Percentiles rank a stretch among this genome's conserved stretches.
Evolutionary conservation across 352 stramenopile species (phyloP).

Genomic region (Phytophthora tentaculata): DNA sequence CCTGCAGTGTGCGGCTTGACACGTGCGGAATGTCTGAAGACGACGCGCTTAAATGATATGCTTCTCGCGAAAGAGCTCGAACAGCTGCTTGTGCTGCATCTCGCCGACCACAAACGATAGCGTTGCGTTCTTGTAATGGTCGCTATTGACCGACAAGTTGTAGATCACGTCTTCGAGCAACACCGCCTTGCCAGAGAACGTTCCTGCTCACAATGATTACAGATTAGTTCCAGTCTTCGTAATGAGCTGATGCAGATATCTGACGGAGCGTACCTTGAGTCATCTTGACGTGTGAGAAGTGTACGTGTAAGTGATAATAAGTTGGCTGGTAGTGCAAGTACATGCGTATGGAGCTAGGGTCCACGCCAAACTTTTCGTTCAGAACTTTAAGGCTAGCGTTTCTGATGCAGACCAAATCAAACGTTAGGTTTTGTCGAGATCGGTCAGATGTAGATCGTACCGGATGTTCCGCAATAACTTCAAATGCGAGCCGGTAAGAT

Average conservation of each 20-base stretch:
- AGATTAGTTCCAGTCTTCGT: constrained; percentile 4
- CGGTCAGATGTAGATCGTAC: constrained; percentile 30
- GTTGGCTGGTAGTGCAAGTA: constrained; percentile 91
- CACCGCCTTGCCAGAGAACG: constrained; percentile 80
- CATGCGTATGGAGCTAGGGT: constrained; percentile 64
- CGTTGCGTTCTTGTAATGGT: constrained; percentile 78
- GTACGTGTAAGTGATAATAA: constrained; percentile 90
- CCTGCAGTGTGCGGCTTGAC: constrained; percentile 1
- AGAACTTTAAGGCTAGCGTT: constrained; percentile 65
- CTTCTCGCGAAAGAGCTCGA: constrained; percentile 65
- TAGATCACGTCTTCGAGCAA: constrained; percentile 87
- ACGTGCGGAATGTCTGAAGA: constrained; percentile 3
- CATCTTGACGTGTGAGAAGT: constrained; percentile 89
- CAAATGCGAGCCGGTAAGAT: constrained; percentile 69
- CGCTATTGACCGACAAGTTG: constrained; percentile 66
- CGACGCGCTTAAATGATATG: constrained; percentile 48
- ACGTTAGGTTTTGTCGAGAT: constrained; percentile 2
- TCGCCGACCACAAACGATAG: constrained; percentile 81
- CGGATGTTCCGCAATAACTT: constrained; percentile 76
- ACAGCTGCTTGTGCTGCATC: constrained; percentile 81
- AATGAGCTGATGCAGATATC: neutral
- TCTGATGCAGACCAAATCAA: constrained; percentile 31
- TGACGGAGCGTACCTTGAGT: constrained; percentile 49
- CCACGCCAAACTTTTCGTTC: constrained; percentile 61
- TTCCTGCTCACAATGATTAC: constrained; percentile 40